Base-by-base conservation (phyloP, 1,284 basidiomycete species). In the Marasmius oreades region DNA sequence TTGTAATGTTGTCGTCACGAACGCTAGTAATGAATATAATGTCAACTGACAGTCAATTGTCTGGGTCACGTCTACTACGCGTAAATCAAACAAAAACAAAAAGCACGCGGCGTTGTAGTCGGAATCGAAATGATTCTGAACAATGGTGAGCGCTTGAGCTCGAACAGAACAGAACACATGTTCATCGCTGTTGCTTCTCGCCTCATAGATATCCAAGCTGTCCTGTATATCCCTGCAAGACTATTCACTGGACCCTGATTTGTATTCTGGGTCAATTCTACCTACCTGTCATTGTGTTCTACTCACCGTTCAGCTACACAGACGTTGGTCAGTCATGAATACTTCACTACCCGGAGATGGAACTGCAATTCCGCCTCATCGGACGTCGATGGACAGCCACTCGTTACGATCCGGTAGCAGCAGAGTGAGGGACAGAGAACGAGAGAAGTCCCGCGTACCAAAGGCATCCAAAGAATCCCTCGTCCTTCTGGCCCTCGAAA, bases 401-500 rank as follows among this genome's bases (percentile, higher is more conserved):
- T 45, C 52, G 33, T 16, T 33, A 33, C 52, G 53, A 2, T 51
- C 52, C 2, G 55, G 39, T 42, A 44, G 22, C 26, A 50, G 53
- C n/a, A 33, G 51, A 37, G 39, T 53, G 24, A 54, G 18, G 28
- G 56, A 54, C 16, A 54, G 54, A 37, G 37, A 51, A 33, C 11
- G 34, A 18, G 50, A 51, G 34, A 51, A 51, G 33, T 8, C 39
- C 24, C 53, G 42, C 34, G 46, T 47, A 20, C 39, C 31, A 16
- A 48, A 53, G 23, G 52, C 53, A 6, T 51, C 45, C 31, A 57
- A 39, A 36, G 56, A 58, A 37, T 48, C 51, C 5, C 42, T 52
- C 7, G 18, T 58, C 18, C 52, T 58, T 31, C 42, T 55, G 8
- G 53, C 56, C 31, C 28, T 58, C 24, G 56, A 58, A 39, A 58